Conservation (phyloP, 345 rosid genomes). For the Camelina sativa region DNA sequence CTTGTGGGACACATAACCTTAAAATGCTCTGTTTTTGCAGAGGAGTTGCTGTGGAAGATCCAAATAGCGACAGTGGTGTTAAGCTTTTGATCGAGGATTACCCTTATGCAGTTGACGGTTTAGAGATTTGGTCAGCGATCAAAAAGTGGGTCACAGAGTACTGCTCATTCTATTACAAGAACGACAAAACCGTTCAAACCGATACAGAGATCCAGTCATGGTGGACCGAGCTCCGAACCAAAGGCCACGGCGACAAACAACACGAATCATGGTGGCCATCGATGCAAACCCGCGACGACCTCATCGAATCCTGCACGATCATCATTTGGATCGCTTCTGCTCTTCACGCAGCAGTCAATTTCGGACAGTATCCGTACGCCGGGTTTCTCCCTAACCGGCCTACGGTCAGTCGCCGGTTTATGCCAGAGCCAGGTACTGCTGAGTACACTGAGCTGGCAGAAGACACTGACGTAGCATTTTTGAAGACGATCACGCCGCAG, state of each 20-base stretch:
- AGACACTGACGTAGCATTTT: conserved; percentile 61
- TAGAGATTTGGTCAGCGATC: conserved; percentile 91
- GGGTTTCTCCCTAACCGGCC: conserved; percentile 96
- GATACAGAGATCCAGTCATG: conserved; percentile 84
- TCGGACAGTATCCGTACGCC: conserved; percentile 94
- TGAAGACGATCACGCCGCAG: conserved; percentile 91
- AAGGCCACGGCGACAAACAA: conserved; percentile 81
- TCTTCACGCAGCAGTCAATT: conserved; percentile 93
- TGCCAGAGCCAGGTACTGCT: conserved; percentile 83
- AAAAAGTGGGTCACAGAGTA: conserved; percentile 81
- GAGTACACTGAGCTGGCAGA: conserved; percentile 68
- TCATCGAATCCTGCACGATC: conserved; percentile 70
- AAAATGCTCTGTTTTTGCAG: conserved; percentile 43
- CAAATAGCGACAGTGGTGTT: conserved; percentile 57
- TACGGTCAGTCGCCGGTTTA: conserved; percentile 82
- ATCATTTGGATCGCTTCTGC: conserved; percentile 95
- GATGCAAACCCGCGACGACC: conserved; percentile 62
- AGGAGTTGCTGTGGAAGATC: conserved; percentile 73
- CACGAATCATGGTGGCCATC: conserved; percentile 82
- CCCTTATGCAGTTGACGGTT: conserved; percentile 91
- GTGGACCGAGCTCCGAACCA: conserved; percentile 76
- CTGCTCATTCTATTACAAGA: conserved; percentile 71
- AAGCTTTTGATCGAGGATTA: conserved; percentile 82
- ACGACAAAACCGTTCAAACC: conserved; percentile 56
- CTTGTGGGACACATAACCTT: conserved; percentile 2